Evolutionary conservation across 2,329 filamentous ascomycete species (phyloP).

Genomic region (Fusarium coicis): DNA sequence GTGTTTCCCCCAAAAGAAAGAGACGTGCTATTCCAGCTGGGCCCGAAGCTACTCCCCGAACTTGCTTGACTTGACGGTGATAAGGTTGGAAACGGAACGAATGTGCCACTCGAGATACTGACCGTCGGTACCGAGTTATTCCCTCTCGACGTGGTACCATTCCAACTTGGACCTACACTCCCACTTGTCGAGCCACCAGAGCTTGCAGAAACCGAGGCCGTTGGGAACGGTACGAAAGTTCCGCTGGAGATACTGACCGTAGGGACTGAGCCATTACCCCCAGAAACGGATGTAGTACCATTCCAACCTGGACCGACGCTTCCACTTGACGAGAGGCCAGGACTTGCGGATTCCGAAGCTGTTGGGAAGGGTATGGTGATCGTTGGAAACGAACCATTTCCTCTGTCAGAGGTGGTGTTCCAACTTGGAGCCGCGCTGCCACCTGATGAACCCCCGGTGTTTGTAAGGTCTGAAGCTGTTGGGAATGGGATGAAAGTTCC

Average conservation of each 20-base stretch:
- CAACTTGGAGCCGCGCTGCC: background rate
- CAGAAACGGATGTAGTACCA: background rate
- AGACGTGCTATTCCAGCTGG: constrained; percentile 9
- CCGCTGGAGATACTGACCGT: background rate
- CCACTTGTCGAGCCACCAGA: background rate
- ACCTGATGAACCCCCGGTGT: background rate
- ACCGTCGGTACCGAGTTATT: background rate
- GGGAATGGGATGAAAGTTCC: background rate
- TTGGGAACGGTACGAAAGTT: background rate
- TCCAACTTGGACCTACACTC: background rate
- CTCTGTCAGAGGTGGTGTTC: background rate
- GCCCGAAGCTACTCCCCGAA: background rate
- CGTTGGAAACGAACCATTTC: background rate
- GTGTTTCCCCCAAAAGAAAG: background rate
- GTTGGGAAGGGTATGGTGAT: background rate
- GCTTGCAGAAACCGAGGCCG: background rate
- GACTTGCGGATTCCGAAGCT: background rate
- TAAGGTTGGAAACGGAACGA: background rate
- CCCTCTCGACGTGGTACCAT: background rate
- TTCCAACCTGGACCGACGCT: background rate
- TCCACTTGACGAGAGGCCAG: too few species aligned
- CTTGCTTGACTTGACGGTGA: background rate
- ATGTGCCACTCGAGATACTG: constrained; percentile 4
- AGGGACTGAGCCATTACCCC: background rate
- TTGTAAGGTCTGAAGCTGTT: background rate